A percentile compares a stretch with the other conserved stretches of the same genome.
Evolutionary conservation across 768 basidiomycete genomes (phyloP).

Genomic region (Chalciporus piperatus): DNA sequence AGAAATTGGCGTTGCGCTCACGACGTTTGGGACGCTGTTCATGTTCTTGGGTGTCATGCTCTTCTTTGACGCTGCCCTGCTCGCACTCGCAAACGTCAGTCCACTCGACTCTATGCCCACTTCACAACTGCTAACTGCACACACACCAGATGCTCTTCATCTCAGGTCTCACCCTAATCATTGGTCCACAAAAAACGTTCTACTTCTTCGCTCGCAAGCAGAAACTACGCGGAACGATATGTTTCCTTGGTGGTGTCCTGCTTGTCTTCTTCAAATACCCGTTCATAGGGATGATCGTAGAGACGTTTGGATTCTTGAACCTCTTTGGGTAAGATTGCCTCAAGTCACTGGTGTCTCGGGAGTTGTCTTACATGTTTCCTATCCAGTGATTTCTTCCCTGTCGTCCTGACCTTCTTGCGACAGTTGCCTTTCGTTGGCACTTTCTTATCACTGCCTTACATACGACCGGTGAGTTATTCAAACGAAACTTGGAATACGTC

Average conservation of each 20-base stretch:
- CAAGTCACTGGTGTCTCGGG: not conserved
- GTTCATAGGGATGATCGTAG: conserved; percentile 88
- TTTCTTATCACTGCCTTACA: conserved; percentile 80
- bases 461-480: conserved; percentile 61
- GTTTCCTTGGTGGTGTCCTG: conserved; percentile 86
- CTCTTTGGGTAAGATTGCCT: conserved; percentile 75
- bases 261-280: conserved; percentile 97
- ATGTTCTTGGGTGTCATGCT: conserved; percentile 96
- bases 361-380: conserved; percentile 2
- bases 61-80: conserved; percentile 92
- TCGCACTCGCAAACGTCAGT: conserved; percentile 95
- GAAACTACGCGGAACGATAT: conserved; percentile 86
- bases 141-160: conserved; percentile 85
- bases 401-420: conserved; percentile 93
- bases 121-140: not conserved
- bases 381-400: conserved; percentile 95
- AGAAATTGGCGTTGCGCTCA: conserved; percentile 97
- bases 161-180: conserved; percentile 92
- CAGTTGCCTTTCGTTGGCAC: conserved; percentile 93
- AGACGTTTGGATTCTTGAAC: conserved; percentile 96
- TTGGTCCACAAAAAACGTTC: conserved; percentile 95
- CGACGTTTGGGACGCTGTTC: conserved; percentile 92
- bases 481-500: not conserved
- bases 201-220: conserved; percentile 96
- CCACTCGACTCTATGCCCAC: conserved; percentile 1